Conservation (phyloP, 148 eudicot species). For the Beta vulgaris region DNA sequence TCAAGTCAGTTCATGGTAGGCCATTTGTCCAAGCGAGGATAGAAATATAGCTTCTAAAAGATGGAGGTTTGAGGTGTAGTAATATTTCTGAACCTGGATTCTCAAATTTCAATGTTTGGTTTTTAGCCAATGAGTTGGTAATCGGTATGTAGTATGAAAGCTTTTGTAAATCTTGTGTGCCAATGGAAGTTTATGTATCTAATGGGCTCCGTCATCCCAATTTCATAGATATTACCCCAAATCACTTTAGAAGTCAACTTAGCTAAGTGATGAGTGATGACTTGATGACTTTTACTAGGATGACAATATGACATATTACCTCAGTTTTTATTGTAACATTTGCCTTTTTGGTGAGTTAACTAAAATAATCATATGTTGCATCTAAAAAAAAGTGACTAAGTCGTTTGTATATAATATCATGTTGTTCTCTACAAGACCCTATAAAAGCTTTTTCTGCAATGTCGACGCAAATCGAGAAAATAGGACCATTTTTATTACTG, state of each 20-base stretch:
- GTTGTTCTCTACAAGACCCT: neutral
- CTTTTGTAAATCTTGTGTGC: too few species aligned
- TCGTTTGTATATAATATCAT: neutral
- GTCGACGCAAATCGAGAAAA: too few species aligned
- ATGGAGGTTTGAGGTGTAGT: neutral
- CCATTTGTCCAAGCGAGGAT: too few species aligned
- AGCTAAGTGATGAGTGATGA: neutral
- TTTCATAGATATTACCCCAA: neutral
- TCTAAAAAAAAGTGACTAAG: too few species aligned
- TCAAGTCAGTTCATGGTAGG: too few species aligned
- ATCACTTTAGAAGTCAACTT: neutral
- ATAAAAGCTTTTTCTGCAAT: neutral
- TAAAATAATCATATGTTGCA: too few species aligned
- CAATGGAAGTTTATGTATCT: neutral
- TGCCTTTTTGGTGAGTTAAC: too few species aligned
- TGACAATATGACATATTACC: too few species aligned
- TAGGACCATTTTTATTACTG: too few species aligned
- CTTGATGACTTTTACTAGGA: neutral
- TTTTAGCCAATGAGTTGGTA: constrained; percentile 1
- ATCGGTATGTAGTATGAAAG: neutral
- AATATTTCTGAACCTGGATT: neutral
- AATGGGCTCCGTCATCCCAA: neutral
- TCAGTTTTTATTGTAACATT: too few species aligned
- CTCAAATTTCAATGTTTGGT: neutral
- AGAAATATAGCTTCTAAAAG: neutral